These are phyloP conservation scores for Collybia sordida DNA, from an alignment of 768 basidiomycete species.

Conservation along the genomic window DNA sequence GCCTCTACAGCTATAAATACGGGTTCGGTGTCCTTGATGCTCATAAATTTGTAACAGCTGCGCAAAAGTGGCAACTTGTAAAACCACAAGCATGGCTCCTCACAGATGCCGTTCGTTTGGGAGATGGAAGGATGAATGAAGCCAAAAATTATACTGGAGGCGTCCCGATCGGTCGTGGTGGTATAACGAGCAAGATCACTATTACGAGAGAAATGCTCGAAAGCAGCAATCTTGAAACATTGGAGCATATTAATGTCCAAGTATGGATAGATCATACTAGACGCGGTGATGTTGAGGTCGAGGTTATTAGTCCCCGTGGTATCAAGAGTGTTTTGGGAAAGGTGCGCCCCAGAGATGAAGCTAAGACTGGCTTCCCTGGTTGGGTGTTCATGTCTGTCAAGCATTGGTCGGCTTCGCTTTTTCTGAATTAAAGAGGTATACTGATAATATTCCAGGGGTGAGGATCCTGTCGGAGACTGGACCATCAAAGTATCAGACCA, in stretches of 20 bases:
- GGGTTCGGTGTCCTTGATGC: constrained; percentile 91
- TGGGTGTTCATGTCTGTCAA: constrained; percentile 99
- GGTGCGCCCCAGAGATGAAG: constrained; percentile 62
- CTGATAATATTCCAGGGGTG: constrained; percentile 65
- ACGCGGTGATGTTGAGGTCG: constrained; percentile 93
- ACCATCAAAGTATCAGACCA: constrained; percentile 85
- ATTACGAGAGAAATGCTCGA: constrained; percentile 65
- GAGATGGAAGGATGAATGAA: constrained; percentile 54
- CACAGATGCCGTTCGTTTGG: constrained; percentile 67
- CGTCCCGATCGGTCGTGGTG: constrained; percentile 58
- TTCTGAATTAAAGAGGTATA: neutral
- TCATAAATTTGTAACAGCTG: constrained; percentile 76
- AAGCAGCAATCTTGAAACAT: constrained; percentile 75
- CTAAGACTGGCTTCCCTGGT: constrained; percentile 72
- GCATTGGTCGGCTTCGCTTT: constrained; percentile 71
- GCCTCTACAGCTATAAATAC: constrained; percentile 82
- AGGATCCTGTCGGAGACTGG: constrained; percentile 92
- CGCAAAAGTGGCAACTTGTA: constrained; percentile 80
- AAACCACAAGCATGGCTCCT: constrained; percentile 93
- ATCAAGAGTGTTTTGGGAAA: constrained; percentile 82
- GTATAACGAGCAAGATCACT: constrained; percentile 65
- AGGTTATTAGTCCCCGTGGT: constrained; percentile 81
- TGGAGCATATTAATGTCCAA: constrained; percentile 91
- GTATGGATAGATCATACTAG: constrained; percentile 89
- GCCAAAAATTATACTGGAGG: constrained; percentile 61